Evolutionary conservation across 2,329 filamentous ascomycete genomes (phyloP), one percentile per base, ranked within the genome.

Genomic region (Coniochaeta ligniaria): DNA sequence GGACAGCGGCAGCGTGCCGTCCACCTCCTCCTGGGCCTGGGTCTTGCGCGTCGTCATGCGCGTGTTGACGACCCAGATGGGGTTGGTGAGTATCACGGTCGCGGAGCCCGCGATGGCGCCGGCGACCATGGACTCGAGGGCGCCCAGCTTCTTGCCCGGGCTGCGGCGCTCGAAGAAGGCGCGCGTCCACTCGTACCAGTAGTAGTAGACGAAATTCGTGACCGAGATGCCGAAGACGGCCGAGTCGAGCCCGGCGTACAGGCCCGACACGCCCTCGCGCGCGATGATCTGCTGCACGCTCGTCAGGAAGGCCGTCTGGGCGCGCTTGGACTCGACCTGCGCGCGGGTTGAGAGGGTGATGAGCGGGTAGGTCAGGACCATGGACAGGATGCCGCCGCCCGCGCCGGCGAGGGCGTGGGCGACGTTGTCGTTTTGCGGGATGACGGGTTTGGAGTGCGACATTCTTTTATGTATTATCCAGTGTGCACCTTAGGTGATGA

Each of bases 151-250:
- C 76, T 86, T 89, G 63, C 84, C 87, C 61, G 87, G 83, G 54
- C 92, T 92, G 11, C 92, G 90, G 65, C 83, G 81, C 73, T 91
- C 92, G 78, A 98, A 97, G 72, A 89, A 89, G 58, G 89, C 83
- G 62, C 93, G 88, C 64, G 92, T 95, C 91, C 92, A 99, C 79
- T 99, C 95, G 77, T 98, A 99, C 94, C 91, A 99, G 82, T 98
- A 99, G 80, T 99, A 99, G 83, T 99, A 99, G 56, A 99, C 94
- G 73, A 99, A 99, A 81, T 99, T 99, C 69, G 95, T 99, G 68
- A 99, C 88, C 75, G 90, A 95, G 80, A 99, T 98, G 74, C 95
- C 95, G 75, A 99, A 97, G 54, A 99, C 82, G 58, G 95, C 95
- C 64, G 91, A 96, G 75, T 96, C 92, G 62, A 99, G 85, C 47